Conservation (phyloP, 129 eudicot species). For the Artemisia annua region DNA sequence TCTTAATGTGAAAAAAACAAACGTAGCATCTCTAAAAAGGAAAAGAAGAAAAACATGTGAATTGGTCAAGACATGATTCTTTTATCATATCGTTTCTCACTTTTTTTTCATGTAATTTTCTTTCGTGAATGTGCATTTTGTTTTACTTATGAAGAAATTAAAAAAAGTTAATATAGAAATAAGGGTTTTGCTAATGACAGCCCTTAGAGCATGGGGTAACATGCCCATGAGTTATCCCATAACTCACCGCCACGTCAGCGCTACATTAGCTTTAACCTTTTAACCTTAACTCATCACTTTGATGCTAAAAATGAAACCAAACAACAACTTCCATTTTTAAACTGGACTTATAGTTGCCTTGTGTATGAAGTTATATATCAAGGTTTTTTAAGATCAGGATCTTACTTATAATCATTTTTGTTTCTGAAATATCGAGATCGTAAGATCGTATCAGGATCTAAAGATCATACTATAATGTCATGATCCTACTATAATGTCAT, state of each 20-base stretch:
- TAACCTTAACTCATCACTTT: neutral
- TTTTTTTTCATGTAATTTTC: neutral
- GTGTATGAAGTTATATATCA: neutral
- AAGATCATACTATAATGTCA: too few species aligned
- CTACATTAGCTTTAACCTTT: neutral
- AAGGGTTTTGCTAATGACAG: too few species aligned
- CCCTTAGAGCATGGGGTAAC: too few species aligned
- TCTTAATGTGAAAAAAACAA: slow-evolving; percentile 10
- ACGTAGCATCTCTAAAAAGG: neutral
- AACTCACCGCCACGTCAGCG: too few species aligned
- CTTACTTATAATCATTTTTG: too few species aligned
- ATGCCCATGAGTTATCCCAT: too few species aligned
- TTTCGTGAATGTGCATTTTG: neutral
- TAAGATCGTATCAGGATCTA: too few species aligned
- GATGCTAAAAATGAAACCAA: neutral
- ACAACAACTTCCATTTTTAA: neutral
- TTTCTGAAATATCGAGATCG: too few species aligned
- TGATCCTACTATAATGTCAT: too few species aligned
- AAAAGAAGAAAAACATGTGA: neutral
- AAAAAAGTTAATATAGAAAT: too few species aligned
- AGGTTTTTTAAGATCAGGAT: neutral
- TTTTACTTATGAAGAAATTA: neutral
- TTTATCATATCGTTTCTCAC: neutral
- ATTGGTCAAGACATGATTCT: neutral
- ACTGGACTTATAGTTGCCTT: neutral